Evolutionary conservation across 441 rosid species (phyloP).

Genomic region (Mallotus japonicus): DNA sequence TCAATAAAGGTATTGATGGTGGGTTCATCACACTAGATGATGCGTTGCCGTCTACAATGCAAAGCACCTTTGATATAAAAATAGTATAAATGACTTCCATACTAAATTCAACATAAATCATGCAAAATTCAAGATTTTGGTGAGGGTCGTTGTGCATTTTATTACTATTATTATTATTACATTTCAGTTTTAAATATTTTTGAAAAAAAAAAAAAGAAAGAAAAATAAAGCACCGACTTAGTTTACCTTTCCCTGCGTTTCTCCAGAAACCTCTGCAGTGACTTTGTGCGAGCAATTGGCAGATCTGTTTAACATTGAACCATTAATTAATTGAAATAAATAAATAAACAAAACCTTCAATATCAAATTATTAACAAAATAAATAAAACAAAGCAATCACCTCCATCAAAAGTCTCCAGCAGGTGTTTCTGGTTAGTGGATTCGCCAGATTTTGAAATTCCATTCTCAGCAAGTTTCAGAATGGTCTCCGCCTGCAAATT

Average conservation of each 20-base stretch:
- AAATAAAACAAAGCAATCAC: conserved; percentile 26
- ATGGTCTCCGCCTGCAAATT: conserved; percentile 57
- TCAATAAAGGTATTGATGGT: neutral
- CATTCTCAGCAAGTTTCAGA: conserved; percentile 58
- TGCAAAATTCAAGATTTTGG: too few species aligned
- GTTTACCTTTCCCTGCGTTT: conserved; percentile 85
- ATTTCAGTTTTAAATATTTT: too few species aligned
- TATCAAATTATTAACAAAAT: neutral
- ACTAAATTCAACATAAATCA: too few species aligned
- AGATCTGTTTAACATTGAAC: conserved; percentile 43
- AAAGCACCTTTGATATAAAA: too few species aligned
- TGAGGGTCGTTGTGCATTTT: too few species aligned
- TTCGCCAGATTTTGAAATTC: conserved; percentile 27
- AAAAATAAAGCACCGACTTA: neutral
- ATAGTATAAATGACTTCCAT: too few species aligned
- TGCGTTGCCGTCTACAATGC: too few species aligned
- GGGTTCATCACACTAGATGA: neutral
- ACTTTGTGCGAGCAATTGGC: conserved; percentile 62
- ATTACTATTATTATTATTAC: too few species aligned
- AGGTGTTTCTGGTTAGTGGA: conserved; percentile 37
- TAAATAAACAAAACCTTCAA: neutral
- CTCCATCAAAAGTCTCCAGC: conserved; percentile 57
- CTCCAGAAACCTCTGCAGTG: conserved; percentile 79
- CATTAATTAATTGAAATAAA: neutral
- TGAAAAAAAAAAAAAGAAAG: too few species aligned